Base-by-base conservation (phyloP, 768 basidiomycete genomes). In the Hygrocybe punicea region DNA sequence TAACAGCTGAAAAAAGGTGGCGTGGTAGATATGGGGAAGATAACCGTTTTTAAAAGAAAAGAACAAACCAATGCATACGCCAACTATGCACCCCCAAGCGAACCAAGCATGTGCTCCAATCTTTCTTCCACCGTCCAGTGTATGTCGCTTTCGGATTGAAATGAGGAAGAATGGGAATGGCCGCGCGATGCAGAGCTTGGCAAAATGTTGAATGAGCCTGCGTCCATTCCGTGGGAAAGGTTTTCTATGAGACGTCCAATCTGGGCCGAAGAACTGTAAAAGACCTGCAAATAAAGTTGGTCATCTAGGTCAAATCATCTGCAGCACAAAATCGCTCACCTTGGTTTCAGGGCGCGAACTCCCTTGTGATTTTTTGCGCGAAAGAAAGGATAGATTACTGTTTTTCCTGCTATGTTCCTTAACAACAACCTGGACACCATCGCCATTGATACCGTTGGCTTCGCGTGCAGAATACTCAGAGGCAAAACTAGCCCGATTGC, bases 161-260 rank as follows among this genome's bases (percentile, higher is more conserved):
- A 75, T 17, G 87, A 88, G 39, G 83, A 84, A 24, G 87, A 75
- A 16, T 80, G 71, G 17, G 89, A 86, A 62, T 84, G 85, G 51
- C 75, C 74, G 13, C 67, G 58, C 39, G 71, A 74, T 66, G 55
- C 62, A 57, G 55, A 61, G 63, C 61, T 76, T 70, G 84, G 81
- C 36, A 78, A 66, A 66, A 92, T 83, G 66, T 92, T 92, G 77
- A 92, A 91, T 36, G 90, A 87, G 46, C 89, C 91, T 40, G 89
- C 78, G 61, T 93, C 91, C 76, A 84, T 84, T 33, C 85, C 87
- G 67, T 85, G 85, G 47, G 91, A 91, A 67, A 93, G 82, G 64
- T 74, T 84, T 67, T 93, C 91, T 56, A 93, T 91, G 58, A 93
- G 78, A 62, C 85, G 87, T 42, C 87, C 89, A 67, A 93, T 92